A percentile compares a stretch with the other conserved stretches of the same genome.
Conservation (phyloP, 345 rosid genomes). For the Camelina hispida region DNA sequence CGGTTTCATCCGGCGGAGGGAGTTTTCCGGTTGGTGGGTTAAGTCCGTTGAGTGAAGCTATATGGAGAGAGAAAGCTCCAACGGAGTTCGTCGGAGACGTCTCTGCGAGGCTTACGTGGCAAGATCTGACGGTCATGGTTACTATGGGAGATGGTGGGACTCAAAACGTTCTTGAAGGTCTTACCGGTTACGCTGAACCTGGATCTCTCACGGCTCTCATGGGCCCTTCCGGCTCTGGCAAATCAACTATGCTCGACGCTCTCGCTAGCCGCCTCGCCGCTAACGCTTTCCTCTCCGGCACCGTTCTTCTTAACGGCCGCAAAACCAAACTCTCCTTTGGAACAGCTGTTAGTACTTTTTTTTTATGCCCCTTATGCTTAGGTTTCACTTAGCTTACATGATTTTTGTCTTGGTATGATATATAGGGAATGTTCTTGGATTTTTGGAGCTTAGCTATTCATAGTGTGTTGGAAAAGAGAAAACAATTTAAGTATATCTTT, state of each 20-base stretch:
- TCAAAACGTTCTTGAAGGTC: slow-evolving; percentile 78
- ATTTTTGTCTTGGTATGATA: slow-evolving; percentile 33
- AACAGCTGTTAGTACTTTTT: slow-evolving; percentile 71
- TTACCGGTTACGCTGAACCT: slow-evolving; percentile 91
- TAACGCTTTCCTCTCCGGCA: slow-evolving; percentile 86
- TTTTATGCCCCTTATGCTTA: too few species aligned
- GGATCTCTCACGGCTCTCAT: slow-evolving; percentile 83
- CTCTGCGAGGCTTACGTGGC: slow-evolving; percentile 89
- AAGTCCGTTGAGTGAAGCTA: slow-evolving; percentile 80
- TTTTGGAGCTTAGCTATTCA: slow-evolving; percentile 42
- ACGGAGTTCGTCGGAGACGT: slow-evolving; percentile 75
- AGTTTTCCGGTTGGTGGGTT: slow-evolving; percentile 53
- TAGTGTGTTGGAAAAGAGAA: background rate
- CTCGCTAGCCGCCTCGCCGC: slow-evolving; percentile 89
- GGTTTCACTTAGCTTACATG: slow-evolving; percentile 3
- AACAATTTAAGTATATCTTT: background rate
- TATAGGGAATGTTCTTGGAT: slow-evolving; percentile 33
- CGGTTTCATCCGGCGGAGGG: slow-evolving; percentile 45
- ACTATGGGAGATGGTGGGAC: slow-evolving; percentile 69
- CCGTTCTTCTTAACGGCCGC: slow-evolving; percentile 84
- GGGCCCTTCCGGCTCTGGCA: slow-evolving; percentile 98
- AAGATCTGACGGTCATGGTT: slow-evolving; percentile 87
- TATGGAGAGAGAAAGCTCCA: slow-evolving; percentile 70
- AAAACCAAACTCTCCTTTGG: slow-evolving; percentile 96
- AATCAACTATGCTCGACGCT: slow-evolving; percentile 93